Percentiles rank a stretch among this genome's conserved stretches.
phyloP scores from a whole-genome alignment of 2,329 filamentous ascomycete genomes.

The Sporothrix schenckii region DNA sequence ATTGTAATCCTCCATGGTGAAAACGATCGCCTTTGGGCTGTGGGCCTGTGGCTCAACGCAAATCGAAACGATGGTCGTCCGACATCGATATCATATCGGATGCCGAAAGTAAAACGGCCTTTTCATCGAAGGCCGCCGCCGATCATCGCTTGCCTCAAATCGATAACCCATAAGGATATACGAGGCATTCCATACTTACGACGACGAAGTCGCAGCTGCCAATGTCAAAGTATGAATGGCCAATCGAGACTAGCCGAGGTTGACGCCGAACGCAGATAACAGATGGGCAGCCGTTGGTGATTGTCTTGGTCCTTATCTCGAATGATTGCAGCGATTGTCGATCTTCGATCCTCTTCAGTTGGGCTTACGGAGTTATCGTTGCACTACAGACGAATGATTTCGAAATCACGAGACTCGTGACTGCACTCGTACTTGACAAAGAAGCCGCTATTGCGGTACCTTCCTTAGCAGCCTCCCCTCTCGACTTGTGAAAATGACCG shows the following conservation, averaged over 20 bases:
- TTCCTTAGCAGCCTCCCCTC: neutral
- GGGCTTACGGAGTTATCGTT: neutral
- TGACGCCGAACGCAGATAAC: neutral
- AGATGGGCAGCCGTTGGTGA: neutral
- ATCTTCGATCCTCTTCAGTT: neutral
- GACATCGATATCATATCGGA: constrained; percentile 23
- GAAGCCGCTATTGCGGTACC: neutral
- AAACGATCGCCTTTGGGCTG: neutral
- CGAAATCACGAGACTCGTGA: constrained; percentile 5
- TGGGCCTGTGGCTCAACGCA: neutral
- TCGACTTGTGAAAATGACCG: neutral
- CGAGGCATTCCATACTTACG: neutral
- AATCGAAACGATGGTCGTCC: neutral
- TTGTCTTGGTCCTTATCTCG: neutral
- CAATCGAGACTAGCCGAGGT: constrained; percentile 16
- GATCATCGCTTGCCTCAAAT: neutral
- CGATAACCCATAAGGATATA: no score
- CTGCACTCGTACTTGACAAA: neutral
- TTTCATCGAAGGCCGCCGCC: neutral
- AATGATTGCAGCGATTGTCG: neutral
- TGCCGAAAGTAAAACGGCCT: neutral
- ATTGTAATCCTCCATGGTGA: neutral
- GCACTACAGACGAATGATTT: no score
- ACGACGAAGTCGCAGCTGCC: neutral
- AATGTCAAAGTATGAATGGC: neutral